phyloP scores from a whole-genome alignment of 2,329 filamentous ascomycete genomes.

The Colletotrichum tabaci region DNA sequence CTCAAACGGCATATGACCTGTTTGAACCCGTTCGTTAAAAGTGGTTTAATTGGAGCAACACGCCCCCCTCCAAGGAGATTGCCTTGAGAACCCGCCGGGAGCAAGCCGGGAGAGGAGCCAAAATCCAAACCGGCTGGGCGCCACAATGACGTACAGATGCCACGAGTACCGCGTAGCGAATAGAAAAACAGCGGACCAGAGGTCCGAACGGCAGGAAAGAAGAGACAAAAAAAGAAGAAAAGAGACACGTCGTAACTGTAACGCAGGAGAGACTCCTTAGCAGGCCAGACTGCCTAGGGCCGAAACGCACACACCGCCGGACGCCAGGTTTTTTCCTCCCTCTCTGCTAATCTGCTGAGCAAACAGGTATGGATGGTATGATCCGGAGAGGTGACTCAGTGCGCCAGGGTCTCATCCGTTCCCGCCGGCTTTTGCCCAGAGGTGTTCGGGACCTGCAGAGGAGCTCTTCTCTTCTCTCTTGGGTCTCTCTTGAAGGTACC shows the following conservation, averaged over 20 bases:
- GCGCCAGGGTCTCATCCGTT: slow-evolving; percentile 8
- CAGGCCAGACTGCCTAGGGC: not conserved
- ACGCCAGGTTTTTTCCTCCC: not conserved
- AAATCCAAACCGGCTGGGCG: not conserved
- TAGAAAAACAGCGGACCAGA: not conserved
- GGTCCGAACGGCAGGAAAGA: not conserved
- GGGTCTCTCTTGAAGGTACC: too few species aligned
- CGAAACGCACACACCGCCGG: slow-evolving; percentile 2
- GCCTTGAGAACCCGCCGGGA: slow-evolving; percentile 8
- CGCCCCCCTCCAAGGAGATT: not conserved
- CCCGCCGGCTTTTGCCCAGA: slow-evolving; percentile 1
- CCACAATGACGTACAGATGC: slow-evolving; percentile 34
- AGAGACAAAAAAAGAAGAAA: not conserved
- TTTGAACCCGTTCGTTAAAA: slow-evolving; percentile 6
- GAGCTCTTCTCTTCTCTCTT: not conserved
- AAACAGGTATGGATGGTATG: not conserved
- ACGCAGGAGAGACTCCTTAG: not conserved
- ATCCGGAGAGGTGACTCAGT: slow-evolving; percentile 2
- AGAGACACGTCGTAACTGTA: too few species aligned
- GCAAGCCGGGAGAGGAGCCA: slow-evolving; percentile 8
- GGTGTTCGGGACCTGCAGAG: not conserved
- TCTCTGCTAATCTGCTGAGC: not conserved
- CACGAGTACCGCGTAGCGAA: not conserved
- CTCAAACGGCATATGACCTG: slow-evolving; percentile 14
- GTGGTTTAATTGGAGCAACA: not conserved